Base-by-base conservation (phyloP, 495 filamentous ascomycete species). In the Xylaria scruposa region DNA sequence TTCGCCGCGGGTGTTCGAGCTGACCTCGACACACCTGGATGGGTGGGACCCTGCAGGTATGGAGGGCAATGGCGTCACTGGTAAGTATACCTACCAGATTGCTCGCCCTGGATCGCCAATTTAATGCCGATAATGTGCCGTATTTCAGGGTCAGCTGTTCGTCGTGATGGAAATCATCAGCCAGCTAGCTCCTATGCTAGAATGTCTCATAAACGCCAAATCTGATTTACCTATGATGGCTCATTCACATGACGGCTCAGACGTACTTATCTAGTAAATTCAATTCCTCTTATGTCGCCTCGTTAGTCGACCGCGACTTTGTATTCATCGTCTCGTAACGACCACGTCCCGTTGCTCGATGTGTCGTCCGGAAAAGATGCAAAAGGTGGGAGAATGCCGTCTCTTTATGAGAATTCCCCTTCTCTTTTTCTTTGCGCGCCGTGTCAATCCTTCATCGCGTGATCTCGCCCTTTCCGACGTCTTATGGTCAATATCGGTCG, bases 401-500 rank as follows among this genome's bases (percentile, higher is more conserved):
- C 24, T 51, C 44, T 66, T 66, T 66, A 36, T 60, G 46, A 7
- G 24, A 51, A 31, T 51, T n/a, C 15, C 42, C 26, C 17, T 65
- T 65, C 29, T 66, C 63, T 46, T 53, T 53, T 46, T 53, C 63
- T 51, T 38, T 29, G 33, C 42, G 38, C 61, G 13, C 33, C n/a
- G 19, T 24, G 21, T 53, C 46, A 66, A 66, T 66, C 19, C 63
- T 19, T 49, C 63, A 51, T 66, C 19, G 46, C 63, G 29, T 46
- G 63, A 24, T 44, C 46, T 66, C 63, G 19, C 2, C 46, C 46
- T 38, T 49, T 31, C 46, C 29, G 40, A 38, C 29, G 6, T 53
- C 36, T 46, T 47, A 38, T 7, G 36, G 29, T 33, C 40, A 64
- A 33, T 38, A 8, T 64, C 42, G 4, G 61, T 29, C 24, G 61